These are phyloP conservation scores for Acer campestre DNA, from an alignment of 345 rosid species.

Conservation along the genomic window DNA sequence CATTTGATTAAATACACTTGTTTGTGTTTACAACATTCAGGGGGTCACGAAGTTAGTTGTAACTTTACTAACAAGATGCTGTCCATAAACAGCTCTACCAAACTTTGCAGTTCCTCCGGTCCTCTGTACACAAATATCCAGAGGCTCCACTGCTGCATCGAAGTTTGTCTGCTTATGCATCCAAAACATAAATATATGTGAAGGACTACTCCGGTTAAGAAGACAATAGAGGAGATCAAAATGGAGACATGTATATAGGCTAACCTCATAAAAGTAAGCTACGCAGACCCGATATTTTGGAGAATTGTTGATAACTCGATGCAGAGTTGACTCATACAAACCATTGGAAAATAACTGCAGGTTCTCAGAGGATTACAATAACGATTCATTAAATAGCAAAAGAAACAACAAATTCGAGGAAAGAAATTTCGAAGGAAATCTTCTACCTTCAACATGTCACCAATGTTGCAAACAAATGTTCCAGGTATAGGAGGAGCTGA, in stretches of 20 bases:
- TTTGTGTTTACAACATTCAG: too few species aligned
- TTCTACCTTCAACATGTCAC: slow-evolving; percentile 89
- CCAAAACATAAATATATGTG: too few species aligned
- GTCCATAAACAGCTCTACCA: too few species aligned
- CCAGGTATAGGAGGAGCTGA: slow-evolving; percentile 84
- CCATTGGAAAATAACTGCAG: slow-evolving; percentile 83
- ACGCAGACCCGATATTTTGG: slow-evolving; percentile 62
- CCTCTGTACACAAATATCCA: too few species aligned
- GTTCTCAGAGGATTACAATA: slow-evolving; percentile 1
- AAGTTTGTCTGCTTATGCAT: too few species aligned
- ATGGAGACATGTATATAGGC: background rate
- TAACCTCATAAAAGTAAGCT: slow-evolving; percentile 87
- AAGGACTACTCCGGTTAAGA: background rate
- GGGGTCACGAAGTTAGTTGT: too few species aligned
- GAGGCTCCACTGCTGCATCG: too few species aligned
- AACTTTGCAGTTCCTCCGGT: too few species aligned
- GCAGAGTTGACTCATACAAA: slow-evolving; percentile 76
- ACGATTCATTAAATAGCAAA: background rate
- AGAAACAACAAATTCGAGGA: background rate
- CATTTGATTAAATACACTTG: too few species aligned
- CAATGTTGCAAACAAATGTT: slow-evolving; percentile 87
- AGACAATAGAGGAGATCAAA: background rate
- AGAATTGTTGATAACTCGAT: slow-evolving; percentile 65
- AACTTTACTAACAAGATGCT: too few species aligned
- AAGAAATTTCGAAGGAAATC: background rate